Evolutionary conservation across 345 rosid species (phyloP).

Genomic region (Clausena lansium): DNA sequence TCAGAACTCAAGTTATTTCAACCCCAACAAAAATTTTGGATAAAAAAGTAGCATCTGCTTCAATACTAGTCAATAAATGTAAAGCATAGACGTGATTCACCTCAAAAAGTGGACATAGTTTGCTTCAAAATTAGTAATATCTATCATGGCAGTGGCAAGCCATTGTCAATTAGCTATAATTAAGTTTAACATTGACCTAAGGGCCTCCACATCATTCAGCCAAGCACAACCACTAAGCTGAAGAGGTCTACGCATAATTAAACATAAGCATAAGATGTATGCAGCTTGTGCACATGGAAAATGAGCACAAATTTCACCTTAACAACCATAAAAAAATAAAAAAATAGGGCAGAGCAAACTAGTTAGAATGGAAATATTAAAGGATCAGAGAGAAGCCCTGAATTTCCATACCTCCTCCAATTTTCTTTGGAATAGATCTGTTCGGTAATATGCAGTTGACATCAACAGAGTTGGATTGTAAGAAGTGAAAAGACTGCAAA

Average conservation of each 20-base stretch:
- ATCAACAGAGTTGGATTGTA: conserved; percentile 68
- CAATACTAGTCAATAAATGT: not conserved
- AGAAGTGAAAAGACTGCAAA: conserved; percentile 81
- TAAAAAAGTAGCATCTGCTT: not conserved
- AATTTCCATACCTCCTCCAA: conserved; percentile 51
- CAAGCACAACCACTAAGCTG: not conserved
- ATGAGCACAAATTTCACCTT: not conserved
- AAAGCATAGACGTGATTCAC: not conserved
- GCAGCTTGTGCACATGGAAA: not conserved
- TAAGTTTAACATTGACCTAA: not conserved
- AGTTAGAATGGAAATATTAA: conserved; percentile 1
- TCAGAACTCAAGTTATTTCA: not conserved
- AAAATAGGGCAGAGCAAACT: not conserved
- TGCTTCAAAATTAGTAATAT: not conserved
- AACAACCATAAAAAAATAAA: not conserved
- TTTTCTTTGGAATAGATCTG: conserved; percentile 64
- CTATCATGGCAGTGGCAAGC: not conserved
- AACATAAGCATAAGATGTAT: not conserved
- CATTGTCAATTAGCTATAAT: not conserved
- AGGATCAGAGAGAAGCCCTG: not conserved
- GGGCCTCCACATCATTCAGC: not conserved
- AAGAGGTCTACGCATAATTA: not conserved
- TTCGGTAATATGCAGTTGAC: conserved; percentile 89
- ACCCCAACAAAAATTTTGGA: not conserved
- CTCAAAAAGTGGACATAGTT: not conserved